phyloP scores from a whole-genome alignment of 2,329 filamentous ascomycete genomes.

The Xylaria multiplex region DNA sequence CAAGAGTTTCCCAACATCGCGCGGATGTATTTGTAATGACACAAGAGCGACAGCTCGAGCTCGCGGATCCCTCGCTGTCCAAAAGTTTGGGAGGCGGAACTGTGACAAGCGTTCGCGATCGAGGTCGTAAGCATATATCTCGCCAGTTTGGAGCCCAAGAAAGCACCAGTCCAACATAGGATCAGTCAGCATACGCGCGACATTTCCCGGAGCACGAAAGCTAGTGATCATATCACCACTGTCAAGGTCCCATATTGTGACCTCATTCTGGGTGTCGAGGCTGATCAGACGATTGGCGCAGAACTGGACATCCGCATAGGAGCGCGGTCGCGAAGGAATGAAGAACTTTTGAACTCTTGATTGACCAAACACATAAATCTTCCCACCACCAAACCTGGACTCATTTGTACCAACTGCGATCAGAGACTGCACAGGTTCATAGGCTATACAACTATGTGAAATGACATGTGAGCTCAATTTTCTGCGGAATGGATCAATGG shows the following conservation, averaged over 20 bases:
- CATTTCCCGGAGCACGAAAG: constrained; percentile 80
- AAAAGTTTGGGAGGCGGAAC: constrained; percentile 88
- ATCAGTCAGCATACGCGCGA: constrained; percentile 80
- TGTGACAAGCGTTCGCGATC: constrained; percentile 79
- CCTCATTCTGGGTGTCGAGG: constrained; percentile 85
- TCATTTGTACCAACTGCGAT: constrained; percentile 91
- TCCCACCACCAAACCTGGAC: constrained; percentile 83
- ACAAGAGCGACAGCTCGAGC: constrained; percentile 72
- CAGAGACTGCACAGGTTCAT: constrained; percentile 93
- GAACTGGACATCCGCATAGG: constrained; percentile 82
- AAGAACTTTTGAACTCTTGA: constrained; percentile 81
- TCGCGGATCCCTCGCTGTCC: constrained; percentile 77
- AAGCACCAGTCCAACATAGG: constrained; percentile 94
- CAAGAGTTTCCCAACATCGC: constrained; percentile 89
- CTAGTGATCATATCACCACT: constrained; percentile 72
- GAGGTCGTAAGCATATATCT: constrained; percentile 91
- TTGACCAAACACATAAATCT: constrained; percentile 90
- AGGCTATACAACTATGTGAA: constrained; percentile 76
- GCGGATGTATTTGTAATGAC: constrained; percentile 84
- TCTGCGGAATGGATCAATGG: neutral
- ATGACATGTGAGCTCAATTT: constrained; percentile 12
- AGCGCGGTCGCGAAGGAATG: constrained; percentile 74
- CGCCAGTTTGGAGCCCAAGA: constrained; percentile 82
- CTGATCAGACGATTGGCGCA: constrained; percentile 86
- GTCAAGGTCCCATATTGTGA: constrained; percentile 84